Base-by-base conservation (phyloP, 1,284 basidiomycete genomes). In the Takashimella koratensis region DNA sequence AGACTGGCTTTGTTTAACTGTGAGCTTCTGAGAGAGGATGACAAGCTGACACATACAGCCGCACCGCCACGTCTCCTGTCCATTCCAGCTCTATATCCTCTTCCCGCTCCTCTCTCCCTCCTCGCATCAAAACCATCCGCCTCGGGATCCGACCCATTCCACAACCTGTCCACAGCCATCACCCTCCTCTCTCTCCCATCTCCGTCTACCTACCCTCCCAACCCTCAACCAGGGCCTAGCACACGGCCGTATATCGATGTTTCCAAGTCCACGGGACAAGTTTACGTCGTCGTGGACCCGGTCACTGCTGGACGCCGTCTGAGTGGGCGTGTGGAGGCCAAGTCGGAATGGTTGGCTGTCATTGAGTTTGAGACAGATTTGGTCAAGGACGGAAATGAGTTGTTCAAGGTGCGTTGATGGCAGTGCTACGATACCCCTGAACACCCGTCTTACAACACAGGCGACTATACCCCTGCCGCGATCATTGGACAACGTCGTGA, bases 401-500 rank as follows among this genome's bases (percentile, higher is more conserved):
- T 54, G 36, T 63, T 49, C 25, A 62, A 63, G 51, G 67, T 70
- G 46, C 2, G 59, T 52, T 12, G 0, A n/a, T 13, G 11, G 41
- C 47, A 47, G 21, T 54, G 45, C 36, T 22, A n/a, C 26, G 13
- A 44, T 47, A 11, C 20, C 30, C n/a, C n/a, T n/a, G n/a, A n/a
- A n/a, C n/a, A n/a, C n/a, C n/a, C n/a, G n/a, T n/a, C n/a, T n/a
- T n/a, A n/a, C n/a, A 45, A 40, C 27, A 30, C 48, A 53, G 45
- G 24, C 45, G 3, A 36, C 48, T 13, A 40, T 71, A 6, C 58
- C 66, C 0, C 47, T 70, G 2, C 70, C 71, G 5, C 68, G 62
- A 59, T 72, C 67, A 45, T 63, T 74, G 5, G 68, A 74, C 55
- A 71, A 70, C 42, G 59, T 65, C 13, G 54, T 74, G 23, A 63